Evolutionary conservation across 2,329 filamentous ascomycete species (phyloP).

Genomic region (Fusarium odoratissimum): DNA sequence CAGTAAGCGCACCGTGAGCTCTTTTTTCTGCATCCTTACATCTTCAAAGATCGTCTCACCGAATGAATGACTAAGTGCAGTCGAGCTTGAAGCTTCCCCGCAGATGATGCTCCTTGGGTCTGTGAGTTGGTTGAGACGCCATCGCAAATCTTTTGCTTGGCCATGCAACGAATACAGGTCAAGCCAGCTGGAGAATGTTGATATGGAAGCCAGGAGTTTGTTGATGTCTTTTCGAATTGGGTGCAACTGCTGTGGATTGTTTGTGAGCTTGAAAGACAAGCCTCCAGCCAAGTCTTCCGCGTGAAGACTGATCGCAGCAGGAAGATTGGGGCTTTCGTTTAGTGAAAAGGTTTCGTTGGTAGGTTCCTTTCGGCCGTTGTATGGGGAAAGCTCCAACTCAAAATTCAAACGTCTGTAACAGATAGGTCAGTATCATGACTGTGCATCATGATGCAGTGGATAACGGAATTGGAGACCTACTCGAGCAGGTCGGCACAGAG

Average conservation of each 20-base stretch:
- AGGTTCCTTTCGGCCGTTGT: neutral
- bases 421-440: neutral
- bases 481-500: neutral
- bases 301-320: neutral
- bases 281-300: neutral
- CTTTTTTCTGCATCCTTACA: neutral
- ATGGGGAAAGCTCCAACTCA: neutral
- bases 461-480: neutral
- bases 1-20: neutral
- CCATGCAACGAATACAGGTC: neutral
- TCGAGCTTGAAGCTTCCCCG: neutral
- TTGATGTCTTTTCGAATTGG: neutral
- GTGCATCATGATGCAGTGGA: neutral
- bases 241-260: neutral
- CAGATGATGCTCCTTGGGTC: neutral
- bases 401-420: neutral
- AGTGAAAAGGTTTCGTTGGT: neutral
- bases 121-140: neutral
- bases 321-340: neutral
- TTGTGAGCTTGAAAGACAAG: neutral
- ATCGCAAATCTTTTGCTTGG: neutral
- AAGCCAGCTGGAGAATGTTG: neutral
- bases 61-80: neutral
- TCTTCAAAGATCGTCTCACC: neutral
- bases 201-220: neutral